These are phyloP conservation scores for Aplosporella prunicola DNA, from an alignment of 2,329 filamentous ascomycete genomes.

Conservation along the genomic window DNA sequence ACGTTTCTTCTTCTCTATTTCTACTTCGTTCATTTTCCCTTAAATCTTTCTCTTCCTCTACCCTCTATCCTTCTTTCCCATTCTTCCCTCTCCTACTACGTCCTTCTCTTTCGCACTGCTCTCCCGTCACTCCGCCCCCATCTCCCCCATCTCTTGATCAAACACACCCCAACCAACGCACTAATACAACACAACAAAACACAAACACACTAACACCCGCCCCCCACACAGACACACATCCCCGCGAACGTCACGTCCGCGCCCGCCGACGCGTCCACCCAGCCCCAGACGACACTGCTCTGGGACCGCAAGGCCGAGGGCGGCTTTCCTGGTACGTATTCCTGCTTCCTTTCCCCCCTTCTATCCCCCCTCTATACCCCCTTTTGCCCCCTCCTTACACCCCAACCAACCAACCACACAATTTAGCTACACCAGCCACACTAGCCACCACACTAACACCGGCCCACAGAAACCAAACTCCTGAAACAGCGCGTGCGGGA, in stretches of 20 bases:
- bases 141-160: too few relatives aligned
- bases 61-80: background rate
- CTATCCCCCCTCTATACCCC: background rate
- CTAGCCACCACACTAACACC: background rate
- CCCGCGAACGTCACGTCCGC: slow-evolving; percentile 4
- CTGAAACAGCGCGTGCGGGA: slow-evolving; percentile 78
- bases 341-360: background rate
- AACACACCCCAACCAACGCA: too few relatives aligned
- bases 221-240: slow-evolving; percentile 4
- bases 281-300: slow-evolving; percentile 47
- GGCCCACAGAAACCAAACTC: slow-evolving; percentile 63
- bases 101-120: too few relatives aligned
- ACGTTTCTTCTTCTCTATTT: background rate
- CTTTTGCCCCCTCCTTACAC: background rate
- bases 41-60: background rate
- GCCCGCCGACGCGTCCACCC: slow-evolving; percentile 10
- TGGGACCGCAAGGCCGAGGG: slow-evolving; percentile 86
- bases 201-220: too few relatives aligned
- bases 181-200: background rate
- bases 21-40: background rate
- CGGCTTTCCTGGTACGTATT: slow-evolving; percentile 63
- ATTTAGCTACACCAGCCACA: too few relatives aligned
- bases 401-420: too few relatives aligned
- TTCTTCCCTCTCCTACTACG: too few relatives aligned
- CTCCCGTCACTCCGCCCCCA: too few relatives aligned